Base-by-base conservation (phyloP, 176 grass and related monocot genomes). In the Oryza meridionalis region DNA sequence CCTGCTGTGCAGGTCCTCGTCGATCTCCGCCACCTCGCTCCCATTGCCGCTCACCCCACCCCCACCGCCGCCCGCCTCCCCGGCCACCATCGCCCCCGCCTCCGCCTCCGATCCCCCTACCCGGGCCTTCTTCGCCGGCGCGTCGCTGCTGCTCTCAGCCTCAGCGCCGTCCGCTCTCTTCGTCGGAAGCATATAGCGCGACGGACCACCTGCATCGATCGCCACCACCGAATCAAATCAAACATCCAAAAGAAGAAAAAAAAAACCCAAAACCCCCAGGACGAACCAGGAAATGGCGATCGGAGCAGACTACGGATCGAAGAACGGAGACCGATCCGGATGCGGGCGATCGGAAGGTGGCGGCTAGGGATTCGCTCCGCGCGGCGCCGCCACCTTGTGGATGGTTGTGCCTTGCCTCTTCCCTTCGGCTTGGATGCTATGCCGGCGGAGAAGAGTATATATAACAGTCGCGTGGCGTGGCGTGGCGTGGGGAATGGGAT, bases 1-100 rank as follows among this genome's bases (percentile, higher is more conserved):
- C 62, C 90, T 85, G 58, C 90, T 97, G 77, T 92, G 94, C n/a
- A 94, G 84, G 66, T 91, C 90, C 92, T 94, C 88, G 11, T 97
- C 94, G 67, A 97, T 97, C 73, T 88, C 87, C 42, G 75, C 38
- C 68, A 79, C 77, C 19, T 77, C 78, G 22, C 74, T 88, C 26
- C 83, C 86, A 47, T 82, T 82, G 45, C 29, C 43, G 37, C 61
- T 32, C 33, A 76, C 75, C 16, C 55, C 29, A 13, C 27, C 38
- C 50, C 50, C 50, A 32, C 62, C 24, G 26, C 67, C 13, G 3
- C 16, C 79, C 53, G 44, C 25, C 40, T 69, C 65, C 43, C 67
- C 55, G 6, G 46, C 61, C 64, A 74, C 82, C 87, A 89, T 89
- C 62, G 70, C 61, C 49, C 15, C 62, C 47, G 15, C 46, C 49